A percentile compares a stretch with the other conserved stretches of the same genome.
These are phyloP conservation scores for Talaromyces albobiverticillius DNA, from an alignment of 2,329 filamentous ascomycete species.

Conservation along the genomic window DNA sequence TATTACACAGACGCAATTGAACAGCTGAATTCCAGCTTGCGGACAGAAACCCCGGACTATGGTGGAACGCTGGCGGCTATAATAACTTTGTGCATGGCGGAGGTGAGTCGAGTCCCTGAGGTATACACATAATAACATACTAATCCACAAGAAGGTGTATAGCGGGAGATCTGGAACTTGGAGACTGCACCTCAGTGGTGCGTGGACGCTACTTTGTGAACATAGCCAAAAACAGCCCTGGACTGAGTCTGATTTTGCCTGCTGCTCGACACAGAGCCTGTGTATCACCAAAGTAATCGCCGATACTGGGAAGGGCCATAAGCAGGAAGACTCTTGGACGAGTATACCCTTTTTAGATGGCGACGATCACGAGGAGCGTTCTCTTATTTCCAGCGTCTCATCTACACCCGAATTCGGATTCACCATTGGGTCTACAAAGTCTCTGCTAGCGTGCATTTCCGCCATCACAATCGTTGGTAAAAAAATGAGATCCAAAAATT, in stretches of 20 bases:
- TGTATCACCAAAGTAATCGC: conserved; percentile 18
- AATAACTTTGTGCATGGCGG: conserved; percentile 2
- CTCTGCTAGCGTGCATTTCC: conserved; percentile 18
- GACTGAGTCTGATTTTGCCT: conserved; percentile 19
- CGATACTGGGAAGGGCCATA: conserved; percentile 6
- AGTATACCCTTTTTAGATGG: background rate
- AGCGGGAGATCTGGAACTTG: conserved; percentile 18
- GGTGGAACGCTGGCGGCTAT: conserved; percentile 1
- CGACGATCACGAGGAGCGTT: background rate
- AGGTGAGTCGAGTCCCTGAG: background rate
- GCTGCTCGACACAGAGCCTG: conserved; percentile 19
- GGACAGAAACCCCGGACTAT: background rate
- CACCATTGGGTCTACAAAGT: conserved; percentile 18
- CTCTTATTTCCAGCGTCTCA: background rate
- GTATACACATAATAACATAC: background rate
- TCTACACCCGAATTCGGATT: conserved; percentile 15
- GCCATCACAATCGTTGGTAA: conserved; percentile 13
- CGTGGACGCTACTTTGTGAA: conserved; percentile 16
- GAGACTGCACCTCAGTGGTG: conserved; percentile 19
- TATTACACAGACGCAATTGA: conserved; percentile 1
- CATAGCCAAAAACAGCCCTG: conserved; percentile 14
- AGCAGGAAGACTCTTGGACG: background rate
- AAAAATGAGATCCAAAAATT: background rate
- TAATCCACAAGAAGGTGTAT: conserved; percentile 17
- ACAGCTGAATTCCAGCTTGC: background rate